Conservation (phyloP, 163 green algal species). For the Coccomyxa subellipsoidea region DNA sequence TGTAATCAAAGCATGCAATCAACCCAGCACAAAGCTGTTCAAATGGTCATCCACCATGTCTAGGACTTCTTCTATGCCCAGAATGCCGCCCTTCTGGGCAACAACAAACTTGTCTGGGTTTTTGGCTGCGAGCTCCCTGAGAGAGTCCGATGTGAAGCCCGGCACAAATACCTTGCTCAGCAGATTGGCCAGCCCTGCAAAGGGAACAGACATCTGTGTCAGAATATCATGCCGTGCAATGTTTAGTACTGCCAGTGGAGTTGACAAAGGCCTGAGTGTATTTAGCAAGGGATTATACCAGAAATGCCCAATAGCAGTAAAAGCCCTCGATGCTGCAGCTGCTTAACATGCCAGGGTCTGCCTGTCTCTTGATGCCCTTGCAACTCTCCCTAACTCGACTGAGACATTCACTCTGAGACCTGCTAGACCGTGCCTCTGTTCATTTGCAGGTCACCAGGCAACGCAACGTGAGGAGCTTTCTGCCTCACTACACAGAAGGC, state of each 20-base stretch:
- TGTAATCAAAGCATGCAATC: too few relatives aligned
- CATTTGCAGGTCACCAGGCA: neutral
- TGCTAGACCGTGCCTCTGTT: neutral
- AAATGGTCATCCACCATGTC: conserved; percentile 11
- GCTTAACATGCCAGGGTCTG: neutral
- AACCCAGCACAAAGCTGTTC: neutral
- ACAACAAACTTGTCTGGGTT: conserved; percentile 61
- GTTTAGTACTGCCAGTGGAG: too few relatives aligned
- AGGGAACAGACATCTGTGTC: neutral
- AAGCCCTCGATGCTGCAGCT: neutral
- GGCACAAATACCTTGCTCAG: conserved; percentile 73
- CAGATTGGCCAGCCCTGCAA: conserved; percentile 52
- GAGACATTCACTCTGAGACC: neutral
- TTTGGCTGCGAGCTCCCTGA: conserved; percentile 43
- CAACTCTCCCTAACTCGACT: neutral
- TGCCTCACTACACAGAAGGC: neutral
- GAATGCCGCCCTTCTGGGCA: neutral
- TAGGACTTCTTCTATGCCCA: conserved; percentile 10
- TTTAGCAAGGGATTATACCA: neutral
- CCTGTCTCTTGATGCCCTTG: neutral
- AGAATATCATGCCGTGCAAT: too few relatives aligned
- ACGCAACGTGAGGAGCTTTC: neutral
- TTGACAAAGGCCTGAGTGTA: too few relatives aligned
- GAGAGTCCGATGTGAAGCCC: conserved; percentile 46
- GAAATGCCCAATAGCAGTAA: neutral